These are phyloP conservation scores for Vaccinium darrowii DNA, from an alignment of 148 eudicot genomes.

Conservation along the genomic window DNA sequence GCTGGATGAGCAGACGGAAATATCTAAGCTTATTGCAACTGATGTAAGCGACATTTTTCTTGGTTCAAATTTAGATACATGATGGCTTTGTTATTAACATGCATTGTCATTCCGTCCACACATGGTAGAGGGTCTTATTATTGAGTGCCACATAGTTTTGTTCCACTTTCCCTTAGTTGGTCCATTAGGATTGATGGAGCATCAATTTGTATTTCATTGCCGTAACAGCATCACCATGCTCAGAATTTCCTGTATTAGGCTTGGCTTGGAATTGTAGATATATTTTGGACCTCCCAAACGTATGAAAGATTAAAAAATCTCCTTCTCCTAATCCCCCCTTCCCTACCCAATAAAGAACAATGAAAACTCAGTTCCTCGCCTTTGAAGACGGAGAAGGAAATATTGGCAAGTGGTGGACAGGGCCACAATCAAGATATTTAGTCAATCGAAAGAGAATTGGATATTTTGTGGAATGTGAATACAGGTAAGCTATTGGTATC, in stretches of 20 bases:
- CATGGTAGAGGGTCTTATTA: neutral
- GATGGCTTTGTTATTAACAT: neutral
- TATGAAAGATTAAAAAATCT: neutral
- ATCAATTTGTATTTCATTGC: neutral
- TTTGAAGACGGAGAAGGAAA: neutral
- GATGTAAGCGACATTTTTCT: slow-evolving; percentile 45
- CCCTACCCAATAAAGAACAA: neutral
- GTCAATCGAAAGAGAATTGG: neutral
- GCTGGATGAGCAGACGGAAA: slow-evolving; percentile 84
- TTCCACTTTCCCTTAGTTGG: neutral
- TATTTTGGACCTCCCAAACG: neutral
- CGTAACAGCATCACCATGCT: neutral
- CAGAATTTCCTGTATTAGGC: neutral
- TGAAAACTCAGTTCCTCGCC: neutral
- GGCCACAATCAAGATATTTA: neutral
- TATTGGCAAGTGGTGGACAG: neutral
- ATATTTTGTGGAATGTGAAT: neutral
- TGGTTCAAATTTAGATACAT: slow-evolving; percentile 4
- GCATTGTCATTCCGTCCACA: neutral
- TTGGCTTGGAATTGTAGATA: neutral
- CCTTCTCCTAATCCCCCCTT: neutral
- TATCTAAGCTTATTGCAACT: slow-evolving; percentile 55
- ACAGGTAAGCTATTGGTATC: neutral
- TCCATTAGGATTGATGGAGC: neutral
- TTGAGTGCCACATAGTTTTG: neutral